phyloP scores from a whole-genome alignment of 1,284 basidiomycete species.

The Cryptococcus neoformans region DNA sequence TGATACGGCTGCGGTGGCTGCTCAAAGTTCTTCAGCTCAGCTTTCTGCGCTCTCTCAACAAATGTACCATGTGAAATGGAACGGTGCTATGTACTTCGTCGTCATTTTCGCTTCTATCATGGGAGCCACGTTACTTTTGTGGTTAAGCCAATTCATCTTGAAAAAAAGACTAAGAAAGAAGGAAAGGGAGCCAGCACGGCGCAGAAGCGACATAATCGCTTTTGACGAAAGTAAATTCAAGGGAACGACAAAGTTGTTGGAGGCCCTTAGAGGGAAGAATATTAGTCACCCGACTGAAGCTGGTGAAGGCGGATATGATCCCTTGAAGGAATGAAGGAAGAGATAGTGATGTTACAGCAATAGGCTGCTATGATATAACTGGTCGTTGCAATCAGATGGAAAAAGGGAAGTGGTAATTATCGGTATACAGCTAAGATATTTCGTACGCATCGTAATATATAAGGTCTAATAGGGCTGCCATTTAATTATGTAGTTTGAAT shows the following conservation, averaged over 20 bases:
- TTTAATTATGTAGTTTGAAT: no score
- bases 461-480: no score
- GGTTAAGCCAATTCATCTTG: background rate
- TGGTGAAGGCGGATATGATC: slow-evolving; percentile 8
- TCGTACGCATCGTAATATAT: no score
- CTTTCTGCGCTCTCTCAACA: slow-evolving; percentile 9
- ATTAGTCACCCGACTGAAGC: slow-evolving; percentile 16
- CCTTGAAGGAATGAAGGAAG: no score
- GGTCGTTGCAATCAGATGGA: no score
- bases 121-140: background rate
- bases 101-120: slow-evolving; percentile 18
- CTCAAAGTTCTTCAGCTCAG: slow-evolving; percentile 13
- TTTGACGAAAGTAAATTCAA: background rate
- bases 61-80: slow-evolving; percentile 24
- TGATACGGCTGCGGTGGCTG: slow-evolving; percentile 1
- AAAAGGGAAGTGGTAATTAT: no score
- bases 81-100: slow-evolving; percentile 22
- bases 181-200: no score
- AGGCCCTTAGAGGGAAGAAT: slow-evolving; percentile 19
- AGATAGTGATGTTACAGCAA: no score
- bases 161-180: no score
- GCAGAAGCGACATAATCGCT: no score
- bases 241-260: slow-evolving; percentile 15
- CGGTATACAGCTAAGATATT: no score
- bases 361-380: no score